Evolutionary conservation across 495 filamentous ascomycete species (phyloP), one percentile per base, ranked within the genome.

Genomic region (Tuber brumale): DNA sequence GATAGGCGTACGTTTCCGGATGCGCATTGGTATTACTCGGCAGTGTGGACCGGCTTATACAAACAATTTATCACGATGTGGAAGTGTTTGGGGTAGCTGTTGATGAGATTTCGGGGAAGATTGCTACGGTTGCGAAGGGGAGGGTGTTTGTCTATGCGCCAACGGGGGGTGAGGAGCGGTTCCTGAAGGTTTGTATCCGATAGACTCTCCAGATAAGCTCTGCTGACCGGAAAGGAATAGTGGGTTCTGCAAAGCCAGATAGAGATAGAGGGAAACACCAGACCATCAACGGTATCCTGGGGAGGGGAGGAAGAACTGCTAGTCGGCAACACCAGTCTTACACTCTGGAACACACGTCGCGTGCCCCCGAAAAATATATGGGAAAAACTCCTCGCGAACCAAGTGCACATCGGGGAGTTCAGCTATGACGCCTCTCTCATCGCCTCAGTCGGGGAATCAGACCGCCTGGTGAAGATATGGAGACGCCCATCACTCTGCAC

Each of bases 391-490:
- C 86, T 97, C 14, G 91, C 93, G 3, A 94, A 86, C 79, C 89
- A 92, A 1, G 90, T 88, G 66, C 92, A 92, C 79, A 89, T 92
- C 70, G 95, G 93, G 9, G 87, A 87, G 31, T 91, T 98, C 82
- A 97, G 94, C 5, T 91, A 93, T 72, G 94, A 97, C 83, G 93
- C 92, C 31, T 89, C 89, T 12, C 88, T 97, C 44, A 92, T 97
- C 48, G 94, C 94, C 18, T 94, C 93, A 6, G 89, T 93, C 14
- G 93, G 93, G 45, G 85, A 85, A 70, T 90, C 93, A 82, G 95
- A 98, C 82, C 88, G 91, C 61, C 86, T 98, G 35, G 89, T 95
- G 71, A 99, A 98, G 85, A 88, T 98, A 82, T 99, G 95, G 95
- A 89, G 93, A 76, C 87, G 95, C 77, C 85, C 96, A 31, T 92